A percentile compares a stretch with the other conserved stretches of the same genome.
Evolutionary conservation across 179 eudicot species (phyloP).

Genomic region (Nepenthes alata): DNA sequence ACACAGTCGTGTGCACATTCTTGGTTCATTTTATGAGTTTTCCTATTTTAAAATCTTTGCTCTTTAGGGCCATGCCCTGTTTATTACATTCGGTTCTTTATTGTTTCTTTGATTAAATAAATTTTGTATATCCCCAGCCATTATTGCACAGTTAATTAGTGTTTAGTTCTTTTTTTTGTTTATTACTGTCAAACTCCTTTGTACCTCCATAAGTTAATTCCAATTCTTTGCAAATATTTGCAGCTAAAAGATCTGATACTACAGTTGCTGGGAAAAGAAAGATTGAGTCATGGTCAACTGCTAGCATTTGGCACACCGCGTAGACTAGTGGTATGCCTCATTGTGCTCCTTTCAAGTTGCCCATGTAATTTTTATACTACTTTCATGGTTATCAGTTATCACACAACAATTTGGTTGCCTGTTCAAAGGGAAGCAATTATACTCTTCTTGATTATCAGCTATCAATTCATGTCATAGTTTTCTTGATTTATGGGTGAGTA

Average conservation of each 20-base stretch:
- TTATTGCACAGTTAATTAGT: not conserved
- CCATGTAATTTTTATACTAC: not conserved
- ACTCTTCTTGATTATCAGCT: too few relatives aligned
- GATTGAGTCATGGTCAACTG: constrained; percentile 66
- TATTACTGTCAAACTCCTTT: not conserved
- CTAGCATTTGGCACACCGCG: constrained; percentile 81
- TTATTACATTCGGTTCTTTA: too few relatives aligned
- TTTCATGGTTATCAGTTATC: not conserved
- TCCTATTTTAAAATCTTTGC: too few relatives aligned
- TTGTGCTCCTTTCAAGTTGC: not conserved
- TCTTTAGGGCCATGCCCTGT: too few relatives aligned
- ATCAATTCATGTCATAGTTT: too few relatives aligned
- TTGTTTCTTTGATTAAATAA: not conserved
- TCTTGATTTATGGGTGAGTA: too few relatives aligned
- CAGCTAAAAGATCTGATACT: constrained; percentile 65
- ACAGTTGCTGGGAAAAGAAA: constrained; percentile 67
- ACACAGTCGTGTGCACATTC: too few relatives aligned
- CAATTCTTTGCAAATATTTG: constrained; percentile 12
- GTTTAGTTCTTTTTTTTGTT: not conserved
- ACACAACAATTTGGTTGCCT: not conserved
- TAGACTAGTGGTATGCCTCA: constrained; percentile 66
- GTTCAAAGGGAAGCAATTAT: too few relatives aligned
- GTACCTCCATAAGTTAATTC: constrained; percentile 3
- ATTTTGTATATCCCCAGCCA: not conserved
- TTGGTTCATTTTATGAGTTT: too few relatives aligned